Conservation (phyloP, 2,329 filamentous ascomycete species). For the Colletotrichum theobromicola region DNA sequence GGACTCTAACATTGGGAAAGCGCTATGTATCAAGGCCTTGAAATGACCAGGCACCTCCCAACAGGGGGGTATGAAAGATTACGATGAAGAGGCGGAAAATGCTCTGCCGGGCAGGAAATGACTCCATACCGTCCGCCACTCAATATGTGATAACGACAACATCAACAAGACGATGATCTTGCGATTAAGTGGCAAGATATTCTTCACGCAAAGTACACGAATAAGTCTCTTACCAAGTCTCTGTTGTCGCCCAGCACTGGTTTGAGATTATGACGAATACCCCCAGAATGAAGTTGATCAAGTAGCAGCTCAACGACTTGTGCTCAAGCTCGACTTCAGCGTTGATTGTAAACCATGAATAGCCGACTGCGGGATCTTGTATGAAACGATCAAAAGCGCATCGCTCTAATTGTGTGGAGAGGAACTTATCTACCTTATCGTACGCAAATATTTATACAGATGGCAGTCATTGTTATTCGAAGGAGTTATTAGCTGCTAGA, state of each 20-base stretch:
- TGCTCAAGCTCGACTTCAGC: not conserved
- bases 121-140: too few species aligned
- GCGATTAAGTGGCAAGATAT: not conserved
- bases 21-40: too few species aligned
- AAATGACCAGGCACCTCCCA: too few species aligned
- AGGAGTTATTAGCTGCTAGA: not conserved
- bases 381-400: not conserved
- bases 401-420: not conserved
- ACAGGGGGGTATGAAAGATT: too few species aligned
- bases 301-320: not conserved
- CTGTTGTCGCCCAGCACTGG: not conserved
- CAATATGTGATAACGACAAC: too few species aligned
- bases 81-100: too few species aligned
- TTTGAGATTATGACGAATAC: not conserved
- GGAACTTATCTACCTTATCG: accelerated
- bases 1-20: too few species aligned
- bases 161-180: too few species aligned
- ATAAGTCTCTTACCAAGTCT: not conserved
- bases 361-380: not conserved
- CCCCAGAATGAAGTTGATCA: accelerated
- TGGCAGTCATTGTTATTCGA: not conserved
- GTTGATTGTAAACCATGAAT: too few species aligned
- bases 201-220: not conserved
- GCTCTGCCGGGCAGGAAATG: too few species aligned
- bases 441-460: accelerated